Percentiles rank a stretch among this genome's conserved stretches.
These are phyloP conservation scores for Planoprotostelium fungivorum DNA, from an alignment of 78 protist genomes.

Conservation along the genomic window DNA sequence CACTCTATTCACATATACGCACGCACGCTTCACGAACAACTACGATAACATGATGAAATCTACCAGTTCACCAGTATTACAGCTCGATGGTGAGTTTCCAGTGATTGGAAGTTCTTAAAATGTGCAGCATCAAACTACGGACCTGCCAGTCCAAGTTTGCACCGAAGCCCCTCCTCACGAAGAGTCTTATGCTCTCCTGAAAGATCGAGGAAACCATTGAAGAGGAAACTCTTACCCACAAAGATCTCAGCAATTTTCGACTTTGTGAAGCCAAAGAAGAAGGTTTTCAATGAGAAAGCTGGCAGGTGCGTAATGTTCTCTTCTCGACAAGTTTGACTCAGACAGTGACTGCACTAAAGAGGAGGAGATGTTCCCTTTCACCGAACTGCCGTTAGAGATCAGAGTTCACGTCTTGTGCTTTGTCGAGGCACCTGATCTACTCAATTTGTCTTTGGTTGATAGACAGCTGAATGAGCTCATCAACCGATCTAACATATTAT, in stretches of 20 bases:
- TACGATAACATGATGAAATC: too few relatives aligned
- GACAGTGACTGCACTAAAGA: neutral
- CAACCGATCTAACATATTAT: neutral
- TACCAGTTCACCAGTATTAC: too few relatives aligned
- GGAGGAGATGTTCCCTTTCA: neutral
- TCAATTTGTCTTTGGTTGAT: neutral
- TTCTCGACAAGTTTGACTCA: neutral
- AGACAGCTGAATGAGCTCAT: neutral
- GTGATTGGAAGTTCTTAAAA: too few relatives aligned
- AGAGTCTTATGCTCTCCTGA: neutral
- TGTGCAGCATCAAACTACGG: neutral
- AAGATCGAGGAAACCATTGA: neutral
- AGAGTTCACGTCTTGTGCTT: neutral
- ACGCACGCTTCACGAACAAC: too few relatives aligned
- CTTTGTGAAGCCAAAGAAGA: neutral
- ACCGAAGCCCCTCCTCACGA: neutral
- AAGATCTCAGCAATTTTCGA: neutral
- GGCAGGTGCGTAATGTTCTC: neutral
- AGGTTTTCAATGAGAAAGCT: neutral
- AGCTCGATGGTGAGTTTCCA: too few relatives aligned
- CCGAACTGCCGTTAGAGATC: neutral
- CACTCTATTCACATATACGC: too few relatives aligned
- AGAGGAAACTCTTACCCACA: neutral
- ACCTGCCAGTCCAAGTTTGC: neutral
- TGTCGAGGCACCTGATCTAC: neutral